Conservation (phyloP, 768 basidiomycete species). For the Myochromella boudieri region DNA sequence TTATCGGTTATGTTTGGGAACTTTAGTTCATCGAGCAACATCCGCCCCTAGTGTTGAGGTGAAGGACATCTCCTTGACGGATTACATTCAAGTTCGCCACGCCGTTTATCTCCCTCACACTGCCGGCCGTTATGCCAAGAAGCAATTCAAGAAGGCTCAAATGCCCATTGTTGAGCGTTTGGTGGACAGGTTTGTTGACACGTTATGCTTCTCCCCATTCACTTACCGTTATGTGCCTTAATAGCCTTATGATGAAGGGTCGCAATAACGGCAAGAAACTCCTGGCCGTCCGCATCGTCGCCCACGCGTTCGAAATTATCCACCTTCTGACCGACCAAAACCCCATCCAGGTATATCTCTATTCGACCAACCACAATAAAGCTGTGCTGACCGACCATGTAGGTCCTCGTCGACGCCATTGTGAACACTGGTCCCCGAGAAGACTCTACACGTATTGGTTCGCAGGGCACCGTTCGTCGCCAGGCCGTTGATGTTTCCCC, state of each 20-base stretch:
- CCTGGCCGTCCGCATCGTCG: constrained; percentile 97
- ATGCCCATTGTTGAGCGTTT: constrained; percentile 99
- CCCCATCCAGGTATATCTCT: constrained; percentile 84
- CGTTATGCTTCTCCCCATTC: background rate
- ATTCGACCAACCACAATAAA: background rate
- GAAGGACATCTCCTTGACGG: constrained; percentile 97
- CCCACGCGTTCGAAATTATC: constrained; percentile 99
- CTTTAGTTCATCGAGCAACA: constrained; percentile 1
- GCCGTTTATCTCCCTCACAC: constrained; percentile 98
- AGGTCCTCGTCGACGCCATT: constrained; percentile 97
- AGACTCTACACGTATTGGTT: constrained; percentile 99
- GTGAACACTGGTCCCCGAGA: constrained; percentile 99
- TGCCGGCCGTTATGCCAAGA: constrained; percentile 98
- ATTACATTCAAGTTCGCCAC: constrained; percentile 99
- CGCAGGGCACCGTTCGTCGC: constrained; percentile 98
- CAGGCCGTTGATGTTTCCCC: constrained; percentile 99
- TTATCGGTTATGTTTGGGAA: background rate
- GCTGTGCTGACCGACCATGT: constrained; percentile 5
- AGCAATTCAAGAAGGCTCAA: constrained; percentile 99
- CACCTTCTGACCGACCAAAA: constrained; percentile 99
- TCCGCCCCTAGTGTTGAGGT: constrained; percentile 78
- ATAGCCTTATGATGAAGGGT: constrained; percentile 99
- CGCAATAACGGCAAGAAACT: constrained; percentile 99
- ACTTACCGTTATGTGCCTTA: constrained; percentile 3
- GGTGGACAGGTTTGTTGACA: constrained; percentile 79